Base-by-base conservation (phyloP, 2,329 filamentous ascomycete species). In the Ceratocystis variospora region DNA sequence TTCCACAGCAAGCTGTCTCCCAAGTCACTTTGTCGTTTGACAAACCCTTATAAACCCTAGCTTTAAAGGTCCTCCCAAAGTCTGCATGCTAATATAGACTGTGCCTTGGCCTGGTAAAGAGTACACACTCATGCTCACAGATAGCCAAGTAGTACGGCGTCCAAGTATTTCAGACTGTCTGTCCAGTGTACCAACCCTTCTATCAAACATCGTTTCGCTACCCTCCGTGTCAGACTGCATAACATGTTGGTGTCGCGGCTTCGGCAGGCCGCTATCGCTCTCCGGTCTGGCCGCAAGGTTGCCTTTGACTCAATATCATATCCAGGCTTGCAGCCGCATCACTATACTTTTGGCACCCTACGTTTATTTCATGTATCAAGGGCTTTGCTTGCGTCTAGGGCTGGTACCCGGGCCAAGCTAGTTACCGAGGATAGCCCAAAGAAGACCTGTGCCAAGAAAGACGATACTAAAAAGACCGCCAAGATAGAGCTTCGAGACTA, bases 401-500 rank as follows among this genome's bases (percentile, higher is more conserved):
- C 22, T 31, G 8, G 19, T 12, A n/a, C 22, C 53, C 3, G 3
- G 25, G 15, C 53, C 15, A 31, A 33, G 53, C 4, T 17, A 25
- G 31, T 33, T 15, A 31, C 53, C 4, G 7, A 4, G 6, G 37
- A 41, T 41, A 41, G 37, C 8, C 37, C 4, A 41, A 25, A 1
- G n/a, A 53, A 25, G 19, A 15, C 48, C 48, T 4, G 22, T 10
- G 1, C 48, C 48, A 46, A 46, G n/a, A 28, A 19, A 62, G n/a
- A 64, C 28, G 28, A 3, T 28, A 28, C 28, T 28, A 28, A 28
- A 3, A 28, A 28, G 28, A 28, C 28, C 28, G 28, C 28, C 45
- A 19, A 62, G n/a, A 66, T 93, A 65, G 81, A 81, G 66, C 83
- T 96, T 53, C 87, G 91, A 70, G 80, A 88, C 71, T 96, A 96